Conservation (phyloP, 2,329 filamentous ascomycete genomes). For the Pestalotiopsis sp. region DNA sequence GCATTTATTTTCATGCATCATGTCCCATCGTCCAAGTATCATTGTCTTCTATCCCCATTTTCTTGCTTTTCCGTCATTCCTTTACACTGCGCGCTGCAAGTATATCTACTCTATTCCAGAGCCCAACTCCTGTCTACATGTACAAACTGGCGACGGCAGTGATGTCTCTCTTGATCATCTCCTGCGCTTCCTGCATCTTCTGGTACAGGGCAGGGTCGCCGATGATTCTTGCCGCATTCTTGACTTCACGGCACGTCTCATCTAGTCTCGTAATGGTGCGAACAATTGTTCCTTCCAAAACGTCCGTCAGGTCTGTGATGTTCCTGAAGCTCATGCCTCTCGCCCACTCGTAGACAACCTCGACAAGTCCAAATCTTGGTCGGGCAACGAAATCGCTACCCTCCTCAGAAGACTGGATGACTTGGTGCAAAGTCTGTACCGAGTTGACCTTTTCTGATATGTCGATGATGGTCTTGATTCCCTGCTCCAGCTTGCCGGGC, state of each 20-base stretch:
- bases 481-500: slow-evolving; percentile 78
- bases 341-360: slow-evolving; percentile 99
- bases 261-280: slow-evolving; percentile 91
- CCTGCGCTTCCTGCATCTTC: slow-evolving; percentile 97
- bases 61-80: not conserved
- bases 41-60: not conserved
- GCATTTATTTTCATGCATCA: not conserved
- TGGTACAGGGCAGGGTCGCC: slow-evolving; percentile 90
- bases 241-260: slow-evolving; percentile 95
- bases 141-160: slow-evolving; percentile 88
- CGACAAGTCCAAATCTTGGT: slow-evolving; percentile 89
- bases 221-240: slow-evolving; percentile 93
- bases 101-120: not conserved
- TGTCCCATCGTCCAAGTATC: not conserved
- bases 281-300: slow-evolving; percentile 96
- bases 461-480: slow-evolving; percentile 81
- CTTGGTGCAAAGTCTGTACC: slow-evolving; percentile 86
- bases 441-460: slow-evolving; percentile 93
- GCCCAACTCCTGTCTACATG: slow-evolving; percentile 57
- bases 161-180: slow-evolving; percentile 96
- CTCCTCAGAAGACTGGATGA: slow-evolving; percentile 87
- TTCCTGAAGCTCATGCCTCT: slow-evolving; percentile 97
- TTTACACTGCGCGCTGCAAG: not conserved
- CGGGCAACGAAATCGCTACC: slow-evolving; percentile 88
- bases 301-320: slow-evolving; percentile 93